Evolutionary conservation across 2,329 filamentous ascomycete genomes (phyloP), one percentile per base, ranked within the genome.

Genomic region (Tolypocladium tundrense): DNA sequence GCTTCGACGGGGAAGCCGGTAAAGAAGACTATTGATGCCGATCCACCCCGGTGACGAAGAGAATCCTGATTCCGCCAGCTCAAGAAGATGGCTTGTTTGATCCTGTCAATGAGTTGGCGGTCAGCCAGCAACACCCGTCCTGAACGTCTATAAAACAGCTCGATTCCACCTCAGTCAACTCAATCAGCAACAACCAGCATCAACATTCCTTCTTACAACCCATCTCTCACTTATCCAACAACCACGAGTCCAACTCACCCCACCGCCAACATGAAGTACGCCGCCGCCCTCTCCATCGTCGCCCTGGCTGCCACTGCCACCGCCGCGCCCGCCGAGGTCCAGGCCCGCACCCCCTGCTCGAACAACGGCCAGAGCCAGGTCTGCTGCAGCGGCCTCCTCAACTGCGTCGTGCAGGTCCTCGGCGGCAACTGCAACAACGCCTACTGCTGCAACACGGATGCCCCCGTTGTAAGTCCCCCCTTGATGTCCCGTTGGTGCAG

Each of bases 241-340:
- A 55, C 27, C 37, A 33, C 27, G 27, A 50, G 48, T 27, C 8
- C 13, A 48, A 50, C 42, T 24, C 45, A 16, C 24, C 45, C 45
- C n/a, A 27, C 48, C 37, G 37, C 48, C 39, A 59, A 53, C 16
- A 59, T 59, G 57, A 51, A 53, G 53, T 59, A 35, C 57, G 27
- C 54, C 21, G 51, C 54, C 40, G 52, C 42, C n/a, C 27, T 58
- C 31, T 45, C 56, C 52, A 21, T 59, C 27, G 14, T 59, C 19
- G 42, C 57, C 33, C 27, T 59, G n/a, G 57, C 54, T 9, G 42
- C 40, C 19, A 24, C 54, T 39, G 57, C 54, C 54, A 42, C 53
- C 2, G 57, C 57, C 13, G 57, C 53, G 8, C 57, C 57, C 41
- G 9, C 57, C 8, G 57, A 59, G 5, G 10, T 59, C 45, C 48